phyloP scores from a whole-genome alignment of 768 basidiomycete genomes.

The Boletus reticulatus region DNA sequence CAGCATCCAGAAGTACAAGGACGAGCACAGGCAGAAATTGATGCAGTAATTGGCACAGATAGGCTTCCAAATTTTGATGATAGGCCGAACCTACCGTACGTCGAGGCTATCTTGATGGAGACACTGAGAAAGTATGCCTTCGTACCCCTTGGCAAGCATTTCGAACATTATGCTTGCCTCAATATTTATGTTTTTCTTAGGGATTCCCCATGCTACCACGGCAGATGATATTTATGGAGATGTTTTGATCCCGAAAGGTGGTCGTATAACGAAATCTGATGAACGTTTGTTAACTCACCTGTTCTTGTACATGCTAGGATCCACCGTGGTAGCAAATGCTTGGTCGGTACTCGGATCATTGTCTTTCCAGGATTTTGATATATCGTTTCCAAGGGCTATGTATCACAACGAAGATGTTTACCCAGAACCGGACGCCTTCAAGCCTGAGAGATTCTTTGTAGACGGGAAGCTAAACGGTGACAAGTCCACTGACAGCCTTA shows the following conservation, averaged over 20 bases:
- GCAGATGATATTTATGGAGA: conserved; percentile 16
- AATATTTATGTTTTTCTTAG: conserved; percentile 1
- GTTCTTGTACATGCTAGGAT: conserved; percentile 8
- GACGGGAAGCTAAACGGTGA: conserved; percentile 8
- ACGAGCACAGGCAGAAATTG: conserved; percentile 31
- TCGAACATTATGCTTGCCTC: neutral
- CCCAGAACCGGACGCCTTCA: conserved; percentile 25
- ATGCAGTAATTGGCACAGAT: conserved; percentile 26
- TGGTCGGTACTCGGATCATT: conserved; percentile 9
- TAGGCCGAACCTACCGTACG: conserved; percentile 24
- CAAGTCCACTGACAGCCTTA: neutral
- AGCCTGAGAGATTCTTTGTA: conserved; percentile 31
- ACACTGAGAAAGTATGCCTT: conserved; percentile 28
- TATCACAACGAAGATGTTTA: conserved; percentile 6
- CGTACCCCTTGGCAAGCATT: conserved; percentile 22
- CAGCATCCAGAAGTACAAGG: conserved; percentile 31
- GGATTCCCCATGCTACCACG: conserved; percentile 16
- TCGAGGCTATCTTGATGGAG: conserved; percentile 31
- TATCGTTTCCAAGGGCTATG: conserved; percentile 14
- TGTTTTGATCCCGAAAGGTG: conserved; percentile 27
- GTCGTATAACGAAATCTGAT: neutral
- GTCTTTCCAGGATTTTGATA: neutral
- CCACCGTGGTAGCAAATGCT: conserved; percentile 16
- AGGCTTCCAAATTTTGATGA: conserved; percentile 29
- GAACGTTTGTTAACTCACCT: neutral